phyloP scores from a whole-genome alignment of 2,329 filamentous ascomycete genomes.

The Curvularia lunata region DNA sequence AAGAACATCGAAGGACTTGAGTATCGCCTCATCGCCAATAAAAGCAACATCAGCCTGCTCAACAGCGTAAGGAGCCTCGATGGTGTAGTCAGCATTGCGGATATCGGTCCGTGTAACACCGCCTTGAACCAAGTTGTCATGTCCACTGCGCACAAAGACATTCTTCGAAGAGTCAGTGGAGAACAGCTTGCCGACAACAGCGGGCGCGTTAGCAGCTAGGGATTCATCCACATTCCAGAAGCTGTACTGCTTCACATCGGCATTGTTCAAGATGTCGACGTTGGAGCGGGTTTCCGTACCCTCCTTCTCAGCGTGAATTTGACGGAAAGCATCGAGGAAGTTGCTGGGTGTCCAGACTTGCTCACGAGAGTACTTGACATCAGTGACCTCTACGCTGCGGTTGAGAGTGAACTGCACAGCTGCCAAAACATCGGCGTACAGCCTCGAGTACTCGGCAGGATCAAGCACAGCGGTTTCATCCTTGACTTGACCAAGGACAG shows the following conservation, averaged over 20 bases:
- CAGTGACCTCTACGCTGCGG: constrained; percentile 69
- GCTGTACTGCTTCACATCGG: constrained; percentile 77
- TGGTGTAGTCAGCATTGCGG: constrained; percentile 78
- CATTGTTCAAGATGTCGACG: constrained; percentile 60
- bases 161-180: constrained; percentile 67
- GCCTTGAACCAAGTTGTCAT: constrained; percentile 72
- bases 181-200: constrained; percentile 65
- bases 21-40: constrained; percentile 78
- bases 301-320: constrained; percentile 52
- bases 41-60: constrained; percentile 79
- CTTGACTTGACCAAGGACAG: constrained; percentile 87
- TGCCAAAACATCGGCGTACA: constrained; percentile 91
- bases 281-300: constrained; percentile 53
- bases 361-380: constrained; percentile 87
- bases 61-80: constrained; percentile 84
- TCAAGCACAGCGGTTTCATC: constrained; percentile 77
- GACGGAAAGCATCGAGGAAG: constrained; percentile 57
- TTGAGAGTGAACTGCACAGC: constrained; percentile 73
- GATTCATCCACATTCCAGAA: constrained; percentile 93
- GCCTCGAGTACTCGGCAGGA: constrained; percentile 75
- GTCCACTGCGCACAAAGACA: constrained; percentile 63
- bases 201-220: constrained; percentile 67
- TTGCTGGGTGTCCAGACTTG: constrained; percentile 67
- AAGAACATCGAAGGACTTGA: constrained; percentile 78
- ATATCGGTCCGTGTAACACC: constrained; percentile 85